Evolutionary conservation across 2,329 filamentous ascomycete genomes (phyloP), one percentile per base, ranked within the genome.

Genomic region (Fusarium compactum): DNA sequence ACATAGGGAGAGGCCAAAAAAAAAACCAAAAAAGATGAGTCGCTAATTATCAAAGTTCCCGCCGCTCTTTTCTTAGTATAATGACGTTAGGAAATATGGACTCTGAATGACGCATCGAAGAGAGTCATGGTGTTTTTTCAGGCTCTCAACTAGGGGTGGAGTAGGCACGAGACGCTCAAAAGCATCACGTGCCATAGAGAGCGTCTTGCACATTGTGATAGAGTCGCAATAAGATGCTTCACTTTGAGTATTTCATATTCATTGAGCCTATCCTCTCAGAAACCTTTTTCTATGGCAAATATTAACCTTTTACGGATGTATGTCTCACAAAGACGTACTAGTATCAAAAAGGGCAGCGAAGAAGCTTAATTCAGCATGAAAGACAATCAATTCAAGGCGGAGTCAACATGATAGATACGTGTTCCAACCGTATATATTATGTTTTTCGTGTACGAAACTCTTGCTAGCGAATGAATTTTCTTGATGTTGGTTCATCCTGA

Each of bases 51-150:
- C 22, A 41, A 53, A 25, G 16, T 54, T 56, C 40, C 29, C 41
- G 43, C 43, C 46, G 24, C 25, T 22, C 18, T 30, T 59, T 56
- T 44, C 55, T 52, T 38, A 52, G 50, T 41, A 41, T 32, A 58
- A 54, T 56, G 68, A 52, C 25, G 52, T 47, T 45, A 44, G 34
- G 45, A 55, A 41, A 58, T 27, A 50, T 55, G 45, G 63, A 45
- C 57, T 47, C 43, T 38, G 61, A 56, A 70, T 70, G 66, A 69
- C 68, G 64, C 68, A 71, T 65, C 50, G 34, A 58, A 38, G 24
- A 71, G 40, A 71, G 64, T 65, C 45, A 45, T 65, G 64, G 68
- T 51, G 59, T 65, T 71, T 69, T 69, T 69, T 54, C 56, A 43
- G 52, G 38, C 45, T 48, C 30, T 46, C 29, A 43, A 43, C 53